phyloP scores from a whole-genome alignment of 228 moss, liverwort and hornwort species.

The Sphagnum fallax region DNA sequence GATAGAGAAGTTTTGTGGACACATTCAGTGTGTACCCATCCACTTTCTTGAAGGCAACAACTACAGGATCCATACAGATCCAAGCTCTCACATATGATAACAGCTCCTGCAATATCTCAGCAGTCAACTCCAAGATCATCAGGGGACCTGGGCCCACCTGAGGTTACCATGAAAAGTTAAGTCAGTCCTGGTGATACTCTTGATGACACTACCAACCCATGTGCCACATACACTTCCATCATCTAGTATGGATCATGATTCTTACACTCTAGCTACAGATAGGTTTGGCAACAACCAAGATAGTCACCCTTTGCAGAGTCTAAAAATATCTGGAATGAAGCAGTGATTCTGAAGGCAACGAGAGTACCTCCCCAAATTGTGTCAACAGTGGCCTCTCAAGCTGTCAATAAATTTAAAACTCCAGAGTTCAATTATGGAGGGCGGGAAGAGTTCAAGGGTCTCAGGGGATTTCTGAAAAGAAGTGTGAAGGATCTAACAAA shows the following conservation, averaged over 20 bases:
- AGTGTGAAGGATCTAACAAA: constrained; percentile 51
- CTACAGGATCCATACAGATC: too few relatives aligned
- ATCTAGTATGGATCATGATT: constrained; percentile 32
- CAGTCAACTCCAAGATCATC: neutral
- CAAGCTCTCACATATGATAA: too few relatives aligned
- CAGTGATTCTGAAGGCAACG: constrained; percentile 55
- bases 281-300: constrained; percentile 14
- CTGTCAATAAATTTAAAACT: constrained; percentile 6
- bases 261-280: constrained; percentile 4
- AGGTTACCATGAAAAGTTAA: constrained; percentile 13
- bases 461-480: constrained; percentile 50
- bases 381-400: too few relatives aligned
- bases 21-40: too few relatives aligned
- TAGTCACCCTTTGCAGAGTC: constrained; percentile 19
- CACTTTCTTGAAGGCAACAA: too few relatives aligned
- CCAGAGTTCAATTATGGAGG: constrained; percentile 42
- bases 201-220: constrained; percentile 21
- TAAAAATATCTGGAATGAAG: constrained; percentile 39
- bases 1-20: too few relatives aligned
- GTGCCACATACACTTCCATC: constrained; percentile 23
- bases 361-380: constrained; percentile 11
- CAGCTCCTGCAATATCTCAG: too few relatives aligned
- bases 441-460: constrained; percentile 38
- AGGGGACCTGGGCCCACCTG: constrained; percentile 24
- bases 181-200: constrained; percentile 16